Base-by-base conservation (phyloP, 225 moss, liverwort and hornwort species). In the Bryum argenteum region DNA sequence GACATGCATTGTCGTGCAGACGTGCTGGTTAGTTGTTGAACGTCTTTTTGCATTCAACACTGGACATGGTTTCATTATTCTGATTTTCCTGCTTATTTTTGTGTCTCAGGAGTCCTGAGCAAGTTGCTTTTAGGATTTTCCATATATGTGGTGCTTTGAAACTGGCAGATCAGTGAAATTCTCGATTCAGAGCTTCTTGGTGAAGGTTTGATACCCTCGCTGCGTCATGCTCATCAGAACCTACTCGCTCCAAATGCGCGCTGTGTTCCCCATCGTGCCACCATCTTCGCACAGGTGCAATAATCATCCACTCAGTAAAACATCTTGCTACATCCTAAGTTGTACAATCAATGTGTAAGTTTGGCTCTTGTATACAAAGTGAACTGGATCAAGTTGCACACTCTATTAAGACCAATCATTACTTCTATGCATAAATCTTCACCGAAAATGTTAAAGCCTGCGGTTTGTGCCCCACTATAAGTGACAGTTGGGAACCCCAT, bases 121-220 rank as follows among this genome's bases (percentile, higher is more conserved):
- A 8, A 73, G 43, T 28, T 72, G 9, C 63, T 11, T 1, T 26
- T 41, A 41, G 0, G 65, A 55, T 16, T 74, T 8, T 10, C n/a
- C 67, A 39, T 16, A 16, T 45, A 48, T 56, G 63, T 50, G 56
- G 22, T 11, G n/a, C n/a, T 58, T 19, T 10, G 37, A 57, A 45
- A 50, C 55, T 56, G 73, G 67, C 81, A 89, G 90, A 65, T 90
- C 22, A 91, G 90, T 75, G 96, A 96, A 74, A 90, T 96, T 54
- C 78, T 93, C 43, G 96, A 96, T 83, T 96, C 96, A 8, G 91
- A 93, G 78, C 90, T 96, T 52, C 78, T 93, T 70, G 96, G 96
- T 48, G 96, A 96, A 79, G 96, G 96, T 44, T 79, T 96, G 78
- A 91, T 96, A 71, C 93, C 93, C 10, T 89, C 91, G 58, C 73